Percentiles rank a stretch among this genome's conserved stretches.
These are phyloP conservation scores for Dactylellina sp. DNA, from an alignment of 2,329 filamentous ascomycete species.

Conservation along the genomic window DNA sequence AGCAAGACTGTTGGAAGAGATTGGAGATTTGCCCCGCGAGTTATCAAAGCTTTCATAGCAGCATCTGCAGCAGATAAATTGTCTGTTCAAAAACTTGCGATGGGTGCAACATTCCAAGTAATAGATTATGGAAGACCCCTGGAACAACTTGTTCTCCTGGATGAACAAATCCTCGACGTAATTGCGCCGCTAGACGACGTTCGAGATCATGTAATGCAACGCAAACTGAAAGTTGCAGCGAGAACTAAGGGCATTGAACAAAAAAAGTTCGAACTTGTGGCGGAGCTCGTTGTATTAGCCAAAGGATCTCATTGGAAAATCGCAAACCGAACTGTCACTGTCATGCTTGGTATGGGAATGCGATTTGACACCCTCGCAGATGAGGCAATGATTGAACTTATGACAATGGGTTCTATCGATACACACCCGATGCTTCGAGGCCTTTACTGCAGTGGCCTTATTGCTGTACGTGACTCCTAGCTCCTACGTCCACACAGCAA, in stretches of 20 bases:
- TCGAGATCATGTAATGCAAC: slow-evolving; percentile 78
- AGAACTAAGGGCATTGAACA: slow-evolving; percentile 72
- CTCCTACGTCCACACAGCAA: not conserved
- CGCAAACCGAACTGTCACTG: slow-evolving; percentile 86
- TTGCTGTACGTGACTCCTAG: slow-evolving; percentile 64
- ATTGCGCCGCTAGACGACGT: slow-evolving; percentile 77
- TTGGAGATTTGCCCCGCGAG: slow-evolving; percentile 92
- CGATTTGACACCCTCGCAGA: slow-evolving; percentile 91
- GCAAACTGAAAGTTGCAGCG: slow-evolving; percentile 69
- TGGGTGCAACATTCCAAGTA: slow-evolving; percentile 82
- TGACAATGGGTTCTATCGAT: slow-evolving; percentile 85
- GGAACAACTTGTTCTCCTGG: slow-evolving; percentile 85
- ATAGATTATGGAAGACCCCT: slow-evolving; percentile 91
- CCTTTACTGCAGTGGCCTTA: slow-evolving; percentile 84
- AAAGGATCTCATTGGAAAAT: slow-evolving; percentile 95
- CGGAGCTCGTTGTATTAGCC: slow-evolving; percentile 82
- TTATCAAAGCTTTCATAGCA: slow-evolving; percentile 89
- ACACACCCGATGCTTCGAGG: slow-evolving; percentile 86
- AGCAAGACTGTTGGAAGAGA: slow-evolving; percentile 88
- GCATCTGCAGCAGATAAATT: slow-evolving; percentile 91
- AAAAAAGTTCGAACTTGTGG: slow-evolving; percentile 82
- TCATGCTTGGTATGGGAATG: slow-evolving; percentile 88
- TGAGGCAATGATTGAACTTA: slow-evolving; percentile 82
- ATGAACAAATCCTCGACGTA: slow-evolving; percentile 76
- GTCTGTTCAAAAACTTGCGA: slow-evolving; percentile 89